Conservation (phyloP, 176 grass and related monocot species). For the Cymbopogon citratus region DNA sequence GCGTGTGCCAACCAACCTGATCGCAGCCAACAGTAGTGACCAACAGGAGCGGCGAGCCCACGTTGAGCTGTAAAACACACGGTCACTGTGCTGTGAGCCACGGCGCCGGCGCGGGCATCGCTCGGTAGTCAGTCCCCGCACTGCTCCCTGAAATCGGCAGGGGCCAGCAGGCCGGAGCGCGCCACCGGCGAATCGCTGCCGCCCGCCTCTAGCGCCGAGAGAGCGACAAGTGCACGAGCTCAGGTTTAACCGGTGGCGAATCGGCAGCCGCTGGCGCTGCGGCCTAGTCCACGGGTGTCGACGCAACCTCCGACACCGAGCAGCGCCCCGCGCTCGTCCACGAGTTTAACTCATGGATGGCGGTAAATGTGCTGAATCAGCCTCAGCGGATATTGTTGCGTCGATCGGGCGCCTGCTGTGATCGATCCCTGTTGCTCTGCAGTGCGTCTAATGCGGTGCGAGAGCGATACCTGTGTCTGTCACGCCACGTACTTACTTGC, state of each 20-base stretch:
- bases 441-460: not conserved
- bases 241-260: not conserved
- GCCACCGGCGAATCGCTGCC: not conserved
- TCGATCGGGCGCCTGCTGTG: too few relatives aligned
- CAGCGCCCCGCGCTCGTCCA: conserved; percentile 13
- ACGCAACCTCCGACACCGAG: conserved; percentile 32
- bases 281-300: conserved; percentile 33
- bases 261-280: too few relatives aligned
- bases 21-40: not conserved
- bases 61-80: conserved; percentile 40
- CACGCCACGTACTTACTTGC: not conserved
- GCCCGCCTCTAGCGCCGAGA: not conserved
- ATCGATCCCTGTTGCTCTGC: not conserved
- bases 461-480: not conserved
- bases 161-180: too few relatives aligned
- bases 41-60: not conserved
- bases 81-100: not conserved
- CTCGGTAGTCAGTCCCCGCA: not conserved
- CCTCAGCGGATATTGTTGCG: too few relatives aligned
- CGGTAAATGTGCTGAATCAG: conserved; percentile 2
- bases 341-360: not conserved
- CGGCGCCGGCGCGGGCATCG: not conserved
- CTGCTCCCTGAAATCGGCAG: conserved; percentile 21
- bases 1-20: conserved; percentile 18
- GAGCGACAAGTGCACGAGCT: conserved; percentile 15